These are phyloP conservation scores for Nigrospora oryzae DNA, from an alignment of 2,329 filamentous ascomycete genomes.

Conservation along the genomic window DNA sequence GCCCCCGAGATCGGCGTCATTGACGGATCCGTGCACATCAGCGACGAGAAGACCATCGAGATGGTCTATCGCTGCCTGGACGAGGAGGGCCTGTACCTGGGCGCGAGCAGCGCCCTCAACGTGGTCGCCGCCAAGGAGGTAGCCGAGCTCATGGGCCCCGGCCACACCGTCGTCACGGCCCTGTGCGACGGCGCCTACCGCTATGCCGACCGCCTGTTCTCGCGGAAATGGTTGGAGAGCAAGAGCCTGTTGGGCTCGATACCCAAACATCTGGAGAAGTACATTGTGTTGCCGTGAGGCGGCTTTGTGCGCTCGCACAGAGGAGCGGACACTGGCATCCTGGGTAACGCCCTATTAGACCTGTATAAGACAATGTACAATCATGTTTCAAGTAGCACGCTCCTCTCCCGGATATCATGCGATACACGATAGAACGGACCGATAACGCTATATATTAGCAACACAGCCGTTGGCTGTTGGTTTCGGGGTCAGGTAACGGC, in stretches of 20 bases:
- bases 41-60: constrained; percentile 89
- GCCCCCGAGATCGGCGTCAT: constrained; percentile 74
- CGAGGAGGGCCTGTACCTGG: constrained; percentile 91
- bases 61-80: constrained; percentile 97
- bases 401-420: too few relatives aligned
- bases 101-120: constrained; percentile 88
- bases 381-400: too few relatives aligned
- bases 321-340: too few relatives aligned
- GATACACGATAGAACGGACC: too few relatives aligned
- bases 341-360: too few relatives aligned
- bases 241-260: constrained; percentile 79
- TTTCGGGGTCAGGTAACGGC: too few relatives aligned
- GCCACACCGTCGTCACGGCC: constrained; percentile 86
- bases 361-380: too few relatives aligned
- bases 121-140: constrained; percentile 93
- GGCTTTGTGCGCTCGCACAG: too few relatives aligned
- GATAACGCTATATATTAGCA: too few relatives aligned
- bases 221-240: constrained; percentile 76
- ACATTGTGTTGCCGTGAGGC: constrained; percentile 75
- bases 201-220: constrained; percentile 92
- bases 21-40: constrained; percentile 77
- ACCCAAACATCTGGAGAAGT: constrained; percentile 80
- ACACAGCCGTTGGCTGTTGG: too few relatives aligned
- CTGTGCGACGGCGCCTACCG: constrained; percentile 95
- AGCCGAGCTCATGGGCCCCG: constrained; percentile 79